phyloP scores from a whole-genome alignment of 2,329 filamentous ascomycete genomes.

The Verticillium dahliae region DNA sequence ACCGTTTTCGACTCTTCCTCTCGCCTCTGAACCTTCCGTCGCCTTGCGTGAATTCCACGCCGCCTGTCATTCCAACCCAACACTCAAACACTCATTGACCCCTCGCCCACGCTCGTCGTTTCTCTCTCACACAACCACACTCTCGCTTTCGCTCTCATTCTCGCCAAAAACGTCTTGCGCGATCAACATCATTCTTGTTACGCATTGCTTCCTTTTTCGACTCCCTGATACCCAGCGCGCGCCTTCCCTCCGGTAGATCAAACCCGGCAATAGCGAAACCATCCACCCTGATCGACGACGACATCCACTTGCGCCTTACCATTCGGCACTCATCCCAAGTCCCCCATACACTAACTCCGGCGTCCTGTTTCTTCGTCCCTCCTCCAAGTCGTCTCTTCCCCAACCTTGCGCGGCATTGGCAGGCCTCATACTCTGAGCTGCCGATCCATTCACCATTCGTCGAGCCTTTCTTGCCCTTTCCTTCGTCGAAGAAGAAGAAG shows the following conservation, averaged over 20 bases:
- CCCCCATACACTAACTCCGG: neutral
- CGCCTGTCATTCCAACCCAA: neutral
- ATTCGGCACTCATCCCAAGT: neutral
- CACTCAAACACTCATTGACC: neutral
- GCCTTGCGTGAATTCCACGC: slow-evolving; percentile 1
- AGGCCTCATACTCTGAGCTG: neutral
- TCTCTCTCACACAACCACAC: neutral
- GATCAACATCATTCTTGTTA: neutral
- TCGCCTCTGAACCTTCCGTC: neutral
- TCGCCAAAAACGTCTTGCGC: neutral
- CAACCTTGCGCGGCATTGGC: neutral
- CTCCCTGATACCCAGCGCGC: slow-evolving; percentile 1
- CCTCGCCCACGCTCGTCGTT: neutral
- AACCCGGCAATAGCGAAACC: neutral
- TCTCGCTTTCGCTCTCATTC: too few relatives aligned
- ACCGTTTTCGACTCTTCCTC: neutral
- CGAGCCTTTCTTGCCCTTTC: neutral
- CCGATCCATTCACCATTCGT: neutral
- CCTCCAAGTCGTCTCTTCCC: neutral
- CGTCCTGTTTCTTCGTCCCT: neutral
- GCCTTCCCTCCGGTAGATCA: neutral
- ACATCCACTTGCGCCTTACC: neutral
- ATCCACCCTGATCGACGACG: neutral
- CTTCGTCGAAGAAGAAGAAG: too few relatives aligned
- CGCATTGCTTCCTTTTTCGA: neutral